phyloP scores from a whole-genome alignment of 1,284 basidiomycete genomes.

The Wolfiporia cocos region DNA sequence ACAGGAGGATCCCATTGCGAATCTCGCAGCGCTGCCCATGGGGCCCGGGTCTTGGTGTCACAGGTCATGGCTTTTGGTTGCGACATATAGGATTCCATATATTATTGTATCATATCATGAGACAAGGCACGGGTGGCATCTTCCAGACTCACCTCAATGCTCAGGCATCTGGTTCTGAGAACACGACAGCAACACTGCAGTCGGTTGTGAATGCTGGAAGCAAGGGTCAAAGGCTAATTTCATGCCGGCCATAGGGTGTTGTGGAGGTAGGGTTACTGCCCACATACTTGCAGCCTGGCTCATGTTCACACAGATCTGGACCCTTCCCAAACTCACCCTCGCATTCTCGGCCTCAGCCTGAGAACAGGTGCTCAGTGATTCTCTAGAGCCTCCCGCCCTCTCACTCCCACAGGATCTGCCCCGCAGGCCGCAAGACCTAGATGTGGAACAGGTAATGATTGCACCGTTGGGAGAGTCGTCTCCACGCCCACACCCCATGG shows the following conservation, averaged over 20 bases:
- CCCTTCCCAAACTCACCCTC: conserved; percentile 74
- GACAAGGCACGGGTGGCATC: no score
- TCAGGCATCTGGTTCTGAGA: conserved; percentile 28
- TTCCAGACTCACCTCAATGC: conserved; percentile 50
- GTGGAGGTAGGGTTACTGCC: conserved; percentile 54
- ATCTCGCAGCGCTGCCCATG: no score
- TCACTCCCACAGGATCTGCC: conserved; percentile 66
- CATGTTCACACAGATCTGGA: conserved; percentile 57
- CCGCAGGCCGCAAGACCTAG: conserved; percentile 62
- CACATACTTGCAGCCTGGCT: conserved; percentile 8
- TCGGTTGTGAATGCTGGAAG: conserved; percentile 50
- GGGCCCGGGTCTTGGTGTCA: no score
- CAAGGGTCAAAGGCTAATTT: conserved; percentile 61
- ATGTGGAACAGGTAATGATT: conserved; percentile 66
- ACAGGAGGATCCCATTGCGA: no score
- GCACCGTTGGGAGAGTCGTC: conserved; percentile 61
- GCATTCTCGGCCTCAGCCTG: conserved; percentile 66
- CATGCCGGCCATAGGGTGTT: conserved; percentile 66
- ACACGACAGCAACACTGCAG: conserved; percentile 55
- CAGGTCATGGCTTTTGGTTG: no score
- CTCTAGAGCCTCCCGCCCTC: conserved; percentile 48
- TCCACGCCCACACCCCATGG: conserved; percentile 69
- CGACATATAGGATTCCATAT: no score
- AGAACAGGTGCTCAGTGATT: conserved; percentile 58
- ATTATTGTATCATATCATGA: no score